Base-by-base conservation (phyloP, 305 asterid genomes). In the Fraxinus albicans region DNA sequence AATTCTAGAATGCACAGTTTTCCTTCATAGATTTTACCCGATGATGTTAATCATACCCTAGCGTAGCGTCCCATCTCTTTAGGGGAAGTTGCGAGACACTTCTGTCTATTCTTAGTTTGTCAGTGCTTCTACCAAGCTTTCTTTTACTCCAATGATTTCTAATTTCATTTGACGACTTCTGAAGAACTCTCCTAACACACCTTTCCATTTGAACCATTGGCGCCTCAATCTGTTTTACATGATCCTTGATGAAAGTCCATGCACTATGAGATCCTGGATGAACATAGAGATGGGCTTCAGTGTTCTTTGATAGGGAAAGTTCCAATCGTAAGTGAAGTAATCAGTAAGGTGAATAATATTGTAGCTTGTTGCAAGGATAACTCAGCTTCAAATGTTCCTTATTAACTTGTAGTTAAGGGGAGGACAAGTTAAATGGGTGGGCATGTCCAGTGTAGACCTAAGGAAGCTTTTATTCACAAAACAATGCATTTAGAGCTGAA, bases 1-100 rank as follows among this genome's bases (percentile, higher is more conserved):
- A 69, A 53, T 21, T 72, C 78, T 85, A 38, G 70, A 79, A 75
- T 79, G 38, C 8, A 33, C 73, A 50, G 13, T 21, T 79, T 82
- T 74, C 70, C 69, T 75, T n/a, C 27, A 72, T 58, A 35, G 70
- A 40, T 60, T 84, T 55, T 65, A 79, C 55, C 80, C 31, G 53
- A 47, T 33, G 70, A n/a, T 44, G 40, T 19, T 77, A 13, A 27
- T 25, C 73, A 60, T 70, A 81, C 69, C 50, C 25, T 13, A 74
- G 53, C 78, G 44, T 13, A 74, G 53, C 81, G 35, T 36, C 27
- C 12, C 38, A 34, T 69, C 73, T 67, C 17, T 63, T 63, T 63
- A 7, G 34, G 73, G 5, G 34, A 63, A 63, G 33, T 63, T 63
- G 33, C 2, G 33, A 63, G 33, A 21, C 15, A 21, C 72, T 69